phyloP scores from a whole-genome alignment of 1,139 yeast species.

The Yamadazyma triangularis region DNA sequence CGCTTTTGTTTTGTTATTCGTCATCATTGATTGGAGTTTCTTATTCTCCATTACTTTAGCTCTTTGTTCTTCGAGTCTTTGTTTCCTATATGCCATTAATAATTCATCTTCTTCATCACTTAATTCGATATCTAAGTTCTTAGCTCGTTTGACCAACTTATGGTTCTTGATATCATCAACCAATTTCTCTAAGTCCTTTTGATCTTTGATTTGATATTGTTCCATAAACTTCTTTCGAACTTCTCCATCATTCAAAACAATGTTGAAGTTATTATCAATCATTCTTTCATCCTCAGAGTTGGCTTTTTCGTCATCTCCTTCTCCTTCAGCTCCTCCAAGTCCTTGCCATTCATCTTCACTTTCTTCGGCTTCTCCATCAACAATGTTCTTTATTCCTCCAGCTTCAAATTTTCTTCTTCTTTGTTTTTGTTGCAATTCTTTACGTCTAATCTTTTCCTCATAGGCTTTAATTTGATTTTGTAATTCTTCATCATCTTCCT shows the following conservation, averaged over 20 bases:
- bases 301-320: slow-evolving; percentile 51
- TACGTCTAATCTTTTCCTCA: slow-evolving; percentile 36
- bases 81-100: slow-evolving; percentile 46
- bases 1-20: slow-evolving; percentile 60
- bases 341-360: slow-evolving; percentile 97
- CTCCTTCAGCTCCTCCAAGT: slow-evolving; percentile 79
- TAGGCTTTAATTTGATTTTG: slow-evolving; percentile 28
- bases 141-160: slow-evolving; percentile 59
- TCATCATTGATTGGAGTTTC: slow-evolving; percentile 42
- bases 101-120: slow-evolving; percentile 64
- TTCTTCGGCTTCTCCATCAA: slow-evolving; percentile 90
- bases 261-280: slow-evolving; percentile 69
- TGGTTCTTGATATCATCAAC: slow-evolving; percentile 83
- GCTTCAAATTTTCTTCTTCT: slow-evolving; percentile 47
- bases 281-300: slow-evolving; percentile 76
- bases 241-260: slow-evolving; percentile 56
- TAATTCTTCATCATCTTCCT: slow-evolving; percentile 22
- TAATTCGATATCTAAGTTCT: slow-evolving; percentile 60
- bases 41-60: slow-evolving; percentile 53
- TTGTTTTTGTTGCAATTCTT: slow-evolving; percentile 33
- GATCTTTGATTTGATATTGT: slow-evolving; percentile 67
- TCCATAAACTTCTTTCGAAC: slow-evolving; percentile 60
- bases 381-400: slow-evolving; percentile 47
- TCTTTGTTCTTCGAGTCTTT: slow-evolving; percentile 52
- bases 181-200: slow-evolving; percentile 65